Evolutionary conservation across 2,329 filamentous ascomycete genomes (phyloP).

Genomic region (Aspergillus flavus): DNA sequence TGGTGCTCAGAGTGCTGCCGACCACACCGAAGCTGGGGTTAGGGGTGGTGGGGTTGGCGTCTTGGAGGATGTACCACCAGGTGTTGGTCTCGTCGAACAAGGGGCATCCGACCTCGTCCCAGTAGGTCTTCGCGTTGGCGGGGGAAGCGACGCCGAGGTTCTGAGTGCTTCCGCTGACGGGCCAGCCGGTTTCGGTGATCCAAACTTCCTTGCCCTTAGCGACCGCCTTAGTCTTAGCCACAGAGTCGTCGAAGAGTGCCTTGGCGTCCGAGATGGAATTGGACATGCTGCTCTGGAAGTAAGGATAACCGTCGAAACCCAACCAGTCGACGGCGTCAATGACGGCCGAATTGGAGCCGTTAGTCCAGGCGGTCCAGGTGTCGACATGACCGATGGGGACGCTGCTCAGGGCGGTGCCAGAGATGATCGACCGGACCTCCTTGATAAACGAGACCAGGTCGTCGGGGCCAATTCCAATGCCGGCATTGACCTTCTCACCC

Average conservation of each 20-base stretch:
- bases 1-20: constrained; percentile 36
- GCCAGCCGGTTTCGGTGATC: constrained; percentile 90
- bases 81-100: constrained; percentile 45
- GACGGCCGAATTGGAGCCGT: too few relatives aligned
- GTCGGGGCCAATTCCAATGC: too few relatives aligned
- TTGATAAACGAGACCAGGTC: too few relatives aligned
- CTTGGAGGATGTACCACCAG: constrained; percentile 49
- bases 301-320: too few relatives aligned
- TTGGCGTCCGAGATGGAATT: too few relatives aligned
- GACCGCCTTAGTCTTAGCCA: constrained; percentile 60
- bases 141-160: constrained; percentile 65
- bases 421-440: too few relatives aligned
- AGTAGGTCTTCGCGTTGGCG: constrained; percentile 76
- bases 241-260: constrained; percentile 48
- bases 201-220: constrained; percentile 72
- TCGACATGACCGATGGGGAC: too few relatives aligned
- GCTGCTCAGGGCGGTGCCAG: too few relatives aligned
- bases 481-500: too few relatives aligned
- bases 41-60: constrained; percentile 28
- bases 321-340: too few relatives aligned
- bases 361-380: too few relatives aligned
- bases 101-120: constrained; percentile 75
- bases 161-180: constrained; percentile 67
- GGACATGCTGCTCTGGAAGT: too few relatives aligned
- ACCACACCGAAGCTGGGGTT: constrained; percentile 23